Base-by-base conservation (phyloP, 768 basidiomycete species). In the Termitomyces bulborhizus region DNA sequence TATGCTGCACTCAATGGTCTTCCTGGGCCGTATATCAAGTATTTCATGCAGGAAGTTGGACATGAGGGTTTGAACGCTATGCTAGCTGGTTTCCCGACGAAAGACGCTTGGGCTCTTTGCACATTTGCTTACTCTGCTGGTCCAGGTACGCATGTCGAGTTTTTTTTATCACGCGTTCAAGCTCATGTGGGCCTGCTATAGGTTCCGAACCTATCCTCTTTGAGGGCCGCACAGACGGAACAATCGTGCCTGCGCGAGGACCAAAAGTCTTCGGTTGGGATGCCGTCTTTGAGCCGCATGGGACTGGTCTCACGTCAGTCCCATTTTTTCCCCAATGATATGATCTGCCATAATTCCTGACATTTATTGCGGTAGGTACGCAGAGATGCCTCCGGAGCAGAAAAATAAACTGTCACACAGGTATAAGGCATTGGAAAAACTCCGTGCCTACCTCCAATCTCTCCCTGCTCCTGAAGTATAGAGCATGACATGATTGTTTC, bases 1-100 rank as follows among this genome's bases (percentile, higher is more conserved):
- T 98, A 92, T 65, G 82, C 85, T 57, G 94, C 97, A 0, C 74
- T 98, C 16, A 82, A 86, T 18, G 96, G 93, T 0, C 80, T 99
- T 3, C 97, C 97, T 1, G 97, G 97, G 0, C 96, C 96, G 0
- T 99, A 96, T 72, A 95, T 99, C 77, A 99, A 99, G 65, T 77
- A 91, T 60, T 99, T 99, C 69, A 73, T 98, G 69, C 77, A 78
- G 43, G 79, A 78, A 26, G 69, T 98, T 5, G 96, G 96, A 2
- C 91, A 93, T 66, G 85, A 91, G 59, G 96, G 96, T 74, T 76
- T 99, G 21, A 95, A 97, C 68, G 85, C 76, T 46, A 73, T 99
- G 65, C 81, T 98, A 15, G 79, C 71, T 8, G 83, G 82, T 11
- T 98, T 98, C 65, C 72, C 78, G 0, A 88, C 83, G 0, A 89